Evolutionary conservation across 495 filamentous ascomycete genomes (phyloP), one percentile per base, ranked within the genome.

Genomic region (Immersiella caudata): DNA sequence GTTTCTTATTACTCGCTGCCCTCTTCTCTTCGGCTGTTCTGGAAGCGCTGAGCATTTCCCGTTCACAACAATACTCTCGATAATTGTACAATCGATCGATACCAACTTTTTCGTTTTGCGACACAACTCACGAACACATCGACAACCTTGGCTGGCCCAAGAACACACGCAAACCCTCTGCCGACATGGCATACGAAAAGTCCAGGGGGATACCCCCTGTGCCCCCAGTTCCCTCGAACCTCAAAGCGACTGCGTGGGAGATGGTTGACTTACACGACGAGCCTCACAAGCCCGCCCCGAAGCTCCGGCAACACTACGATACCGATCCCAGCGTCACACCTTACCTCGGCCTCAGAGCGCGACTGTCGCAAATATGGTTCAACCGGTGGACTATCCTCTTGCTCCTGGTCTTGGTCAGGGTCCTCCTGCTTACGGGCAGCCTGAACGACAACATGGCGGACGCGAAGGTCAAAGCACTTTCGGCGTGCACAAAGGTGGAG

Each of bases 361-460:
- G 93, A 67, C 84, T 98, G 51, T 99, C 95, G 29, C 95, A 99
- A 83, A 82, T 93, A 74, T 97, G 93, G 93, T 90, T 98, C 82
- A 98, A 98, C 83, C 85, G 90, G 79, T 99, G 96, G 96, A 97
- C 95, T 50, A 83, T 99, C 64, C 85, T 99, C 54, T 82, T 99
- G 11, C 74, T 96, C 51, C 86, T 99, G 60, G 87, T 98, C 21
- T 86, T 99, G 24, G 87, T 89, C 67, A 87, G 95, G 56, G 83
- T 93, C 65, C 79, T 99, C 58, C 77, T 99, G 57, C 89, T 93
- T 21, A 84, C 91, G 36, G 80, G 83, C 40, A 84, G 84, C 70
- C 81, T 97, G 61, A 83, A 95, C 70, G 79, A 84, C 62, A 88
- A 93, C 74, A 84, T 98, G 73, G 86, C 72, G 21, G 86, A 87